phyloP scores from a whole-genome alignment of 202 grass and related monocot genomes.

The Brachypodium distachyon region DNA sequence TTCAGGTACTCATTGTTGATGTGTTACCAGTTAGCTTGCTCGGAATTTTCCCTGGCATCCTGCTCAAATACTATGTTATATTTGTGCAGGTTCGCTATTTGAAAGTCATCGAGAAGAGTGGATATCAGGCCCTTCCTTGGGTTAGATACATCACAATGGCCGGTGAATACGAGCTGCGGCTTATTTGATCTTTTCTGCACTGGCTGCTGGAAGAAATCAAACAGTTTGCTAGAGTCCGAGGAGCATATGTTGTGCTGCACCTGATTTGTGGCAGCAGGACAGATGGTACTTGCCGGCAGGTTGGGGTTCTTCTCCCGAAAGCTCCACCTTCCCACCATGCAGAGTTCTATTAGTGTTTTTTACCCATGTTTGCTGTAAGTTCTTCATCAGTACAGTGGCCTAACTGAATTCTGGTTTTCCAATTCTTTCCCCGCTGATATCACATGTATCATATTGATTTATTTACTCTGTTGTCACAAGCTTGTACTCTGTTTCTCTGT shows the following conservation, averaged over 20 bases:
- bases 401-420: not conserved
- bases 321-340: not conserved
- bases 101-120: constrained; percentile 77
- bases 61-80: not conserved
- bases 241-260: not conserved
- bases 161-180: constrained; percentile 72
- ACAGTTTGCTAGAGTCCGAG: not conserved
- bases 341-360: not conserved
- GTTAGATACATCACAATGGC: constrained; percentile 85
- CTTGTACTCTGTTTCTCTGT: not conserved
- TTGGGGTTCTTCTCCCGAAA: not conserved
- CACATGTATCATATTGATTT: constrained; percentile 12
- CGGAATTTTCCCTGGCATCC: not conserved
- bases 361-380: not conserved
- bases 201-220: not conserved
- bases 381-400: not conserved
- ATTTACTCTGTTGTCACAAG: not conserved
- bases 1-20: constrained; percentile 41
- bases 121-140: constrained; percentile 70
- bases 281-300: not conserved
- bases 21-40: not conserved
- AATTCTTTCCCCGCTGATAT: constrained; percentile 1
- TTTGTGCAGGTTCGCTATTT: constrained; percentile 57
- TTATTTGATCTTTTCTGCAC: constrained; percentile 19
- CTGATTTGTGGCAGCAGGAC: not conserved